Base-by-base conservation (phyloP, 2,329 filamentous ascomycete genomes). In the Alternaria burnsii region DNA sequence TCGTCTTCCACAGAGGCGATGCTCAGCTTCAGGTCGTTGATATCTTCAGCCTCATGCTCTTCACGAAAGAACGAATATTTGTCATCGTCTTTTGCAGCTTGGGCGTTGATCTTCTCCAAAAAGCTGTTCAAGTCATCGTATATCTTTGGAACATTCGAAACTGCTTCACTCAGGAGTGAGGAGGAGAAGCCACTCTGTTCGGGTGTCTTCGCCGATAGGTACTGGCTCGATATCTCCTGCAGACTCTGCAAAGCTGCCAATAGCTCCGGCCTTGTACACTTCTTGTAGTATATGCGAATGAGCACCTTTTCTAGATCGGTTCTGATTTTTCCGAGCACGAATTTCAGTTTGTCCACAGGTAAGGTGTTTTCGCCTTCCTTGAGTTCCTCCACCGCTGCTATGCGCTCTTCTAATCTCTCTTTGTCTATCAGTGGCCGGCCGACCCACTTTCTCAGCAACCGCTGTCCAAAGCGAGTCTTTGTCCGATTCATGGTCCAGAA, bases 401-500 rank as follows among this genome's bases (percentile, higher is more conserved):
- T 87, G 12, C 95, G 88, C 65, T 91, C 90, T 75, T 97, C 89
- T 1, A 99, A 86, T 11, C 86, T 85, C 4, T 82, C 78, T 67
- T 88, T 89, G 73, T 97, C 89, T 9, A 99, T 87, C 53, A 99
- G 82, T 0, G 95, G 95, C 10, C 94, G 87, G 1, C 95, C 95
- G 46, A 99, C 91, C 95, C 95, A 99, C 78, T 97, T 97, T 11
- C 94, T 88, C 44, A 99, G 84, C 46, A 98, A 83, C 9, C 95
- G 86, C 65, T 93, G 92, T 2, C 95, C 95, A 72, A 97, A 96
- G 12, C 91, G 89, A 0, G 95, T 99, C 66, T 90, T 87, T 0
- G 95, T 98, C 70, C 95, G 93, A 80, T 99, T 92, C 42, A 99
- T 84, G 0, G 93, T 92, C 95, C 95, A 99, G 78, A 98, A 94